Conservation (phyloP, 2,329 filamentous ascomycete species). For the Daldinia sp. region DNA sequence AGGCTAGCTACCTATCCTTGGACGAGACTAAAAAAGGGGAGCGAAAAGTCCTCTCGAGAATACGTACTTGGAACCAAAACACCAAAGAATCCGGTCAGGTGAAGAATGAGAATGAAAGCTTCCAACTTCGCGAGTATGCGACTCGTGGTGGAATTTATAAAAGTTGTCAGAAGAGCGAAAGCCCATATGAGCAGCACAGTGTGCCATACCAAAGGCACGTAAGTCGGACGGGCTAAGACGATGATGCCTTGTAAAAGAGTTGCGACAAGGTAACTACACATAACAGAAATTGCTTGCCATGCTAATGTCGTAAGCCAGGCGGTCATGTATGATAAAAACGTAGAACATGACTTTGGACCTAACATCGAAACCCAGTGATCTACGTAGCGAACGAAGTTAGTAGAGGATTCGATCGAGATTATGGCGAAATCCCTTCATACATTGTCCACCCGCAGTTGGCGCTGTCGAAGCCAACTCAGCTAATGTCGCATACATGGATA, state of each 20-base stretch:
- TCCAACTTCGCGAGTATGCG: constrained; percentile 37
- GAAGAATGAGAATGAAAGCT: constrained; percentile 37
- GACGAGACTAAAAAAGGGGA: neutral
- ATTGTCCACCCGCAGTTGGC: constrained; percentile 40
- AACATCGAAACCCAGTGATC: constrained; percentile 43
- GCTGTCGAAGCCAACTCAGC: constrained; percentile 39
- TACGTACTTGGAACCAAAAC: constrained; percentile 43
- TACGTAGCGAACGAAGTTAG: neutral
- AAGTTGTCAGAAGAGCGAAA: constrained; percentile 20
- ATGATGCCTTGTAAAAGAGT: constrained; percentile 42
- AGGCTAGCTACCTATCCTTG: too few relatives aligned
- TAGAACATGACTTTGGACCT: constrained; percentile 31
- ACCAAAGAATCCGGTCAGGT: constrained; percentile 52
- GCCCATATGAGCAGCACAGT: constrained; percentile 41
- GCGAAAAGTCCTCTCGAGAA: neutral
- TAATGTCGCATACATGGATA: constrained; percentile 50
- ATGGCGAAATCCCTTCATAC: constrained; percentile 12
- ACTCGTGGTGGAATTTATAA: constrained; percentile 37
- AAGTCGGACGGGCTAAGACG: constrained; percentile 31
- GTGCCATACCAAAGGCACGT: constrained; percentile 38
- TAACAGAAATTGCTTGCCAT: constrained; percentile 40
- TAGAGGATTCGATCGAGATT: neutral
- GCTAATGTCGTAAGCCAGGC: constrained; percentile 41
- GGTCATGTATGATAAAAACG: constrained; percentile 41
- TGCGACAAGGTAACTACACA: constrained; percentile 34